Conservation (phyloP, 441 rosid genomes). For the Erodium texanum region DNA sequence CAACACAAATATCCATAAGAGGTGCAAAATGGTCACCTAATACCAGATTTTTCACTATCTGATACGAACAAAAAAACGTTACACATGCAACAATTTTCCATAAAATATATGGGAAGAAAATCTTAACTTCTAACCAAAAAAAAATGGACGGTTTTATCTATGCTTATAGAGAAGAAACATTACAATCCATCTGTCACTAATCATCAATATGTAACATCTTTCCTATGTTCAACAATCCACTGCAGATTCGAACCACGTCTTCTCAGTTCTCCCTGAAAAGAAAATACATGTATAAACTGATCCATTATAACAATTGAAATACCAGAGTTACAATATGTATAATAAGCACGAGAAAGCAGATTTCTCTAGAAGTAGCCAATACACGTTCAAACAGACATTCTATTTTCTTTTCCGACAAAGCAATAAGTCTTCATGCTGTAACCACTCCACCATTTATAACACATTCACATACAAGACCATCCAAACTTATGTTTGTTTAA, state of each 20-base stretch:
- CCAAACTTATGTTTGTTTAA: too few relatives aligned
- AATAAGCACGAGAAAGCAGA: not conserved
- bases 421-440: too few relatives aligned
- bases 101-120: not conserved
- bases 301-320: not conserved
- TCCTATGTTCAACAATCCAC: not conserved
- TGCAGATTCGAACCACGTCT: not conserved
- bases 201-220: not conserved
- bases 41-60: not conserved
- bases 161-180: not conserved
- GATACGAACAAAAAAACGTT: not conserved
- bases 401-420: too few relatives aligned
- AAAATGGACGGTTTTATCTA: not conserved
- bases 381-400: not conserved
- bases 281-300: not conserved
- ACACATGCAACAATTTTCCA: not conserved
- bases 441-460: too few relatives aligned
- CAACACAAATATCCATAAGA: not conserved
- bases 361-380: not conserved
- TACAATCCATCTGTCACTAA: not conserved
- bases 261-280: constrained; percentile 4
- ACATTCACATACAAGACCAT: too few relatives aligned
- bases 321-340: not conserved
- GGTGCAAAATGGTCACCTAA: not conserved
- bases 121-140: not conserved